Base-by-base conservation (phyloP, 2,329 filamentous ascomycete species). In the Bipolaris zeicola region DNA sequence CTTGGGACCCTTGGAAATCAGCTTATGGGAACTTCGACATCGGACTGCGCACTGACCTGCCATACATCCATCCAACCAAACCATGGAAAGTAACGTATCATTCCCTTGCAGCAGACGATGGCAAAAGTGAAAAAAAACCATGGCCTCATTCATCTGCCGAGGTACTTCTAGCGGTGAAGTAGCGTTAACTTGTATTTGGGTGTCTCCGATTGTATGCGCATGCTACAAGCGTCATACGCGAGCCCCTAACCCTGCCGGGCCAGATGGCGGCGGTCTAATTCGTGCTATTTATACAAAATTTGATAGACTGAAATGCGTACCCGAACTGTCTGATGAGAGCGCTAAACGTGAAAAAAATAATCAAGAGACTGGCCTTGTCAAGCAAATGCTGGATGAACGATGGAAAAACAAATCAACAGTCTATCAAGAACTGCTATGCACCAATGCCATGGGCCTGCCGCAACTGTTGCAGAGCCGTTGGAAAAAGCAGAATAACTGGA, bases 11-110 rank as follows among this genome's bases (percentile, higher is more conserved):
- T 51, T 36, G 51, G 48, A 46, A 34, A 37, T 33, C 41, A 51
- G n/a, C 33, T 33, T 24, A 45, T 52, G 48, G 33, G 46, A 33
- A 60, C 50, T 55, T 39, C 16, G 49, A 31, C 16, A 46, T 44
- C 37, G 18, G 47, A 18, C 38, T 57, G 20, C 46, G 57, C 54
- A 50, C 55, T 47, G 33, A 45, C 28, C 37, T 48, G 41, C 31
- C 57, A 13, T 45, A 58, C 50, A 66, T 45, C 60, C 51, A 66
- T 61, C 26, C 57, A n/a, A 39, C 60, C 51, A 66, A 62, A 65
- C 60, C 34, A 44, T 57, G 38, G n/a, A 47, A 45, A 51, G 57
- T 61, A 50, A 57, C 50, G 56, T 18, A 52, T 55, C 43, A 46
- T 57, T 34, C 37, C 16, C 37, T 47, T 44, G 61, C 50, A 31